Base-by-base conservation (phyloP, 352 stramenopile species). In the Globisporangium apiculatum region DNA sequence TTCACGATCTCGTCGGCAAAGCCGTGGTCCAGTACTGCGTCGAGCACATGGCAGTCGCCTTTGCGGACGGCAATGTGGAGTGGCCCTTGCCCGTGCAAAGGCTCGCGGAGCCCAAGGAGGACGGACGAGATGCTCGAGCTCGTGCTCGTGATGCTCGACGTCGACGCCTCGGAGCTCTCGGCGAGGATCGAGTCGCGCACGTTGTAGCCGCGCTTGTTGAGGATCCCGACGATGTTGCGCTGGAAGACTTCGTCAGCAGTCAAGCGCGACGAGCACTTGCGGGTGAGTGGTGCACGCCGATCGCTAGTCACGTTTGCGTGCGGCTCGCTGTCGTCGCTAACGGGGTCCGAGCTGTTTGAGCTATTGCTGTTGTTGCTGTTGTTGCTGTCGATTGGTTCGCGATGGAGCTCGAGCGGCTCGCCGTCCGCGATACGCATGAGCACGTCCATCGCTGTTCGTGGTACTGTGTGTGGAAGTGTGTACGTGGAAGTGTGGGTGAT, bases 161-260 rank as follows among this genome's bases (percentile, higher is more conserved):
- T 86, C 36, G 76, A 88, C 59, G 73, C 63, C 56, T 79, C 79
- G 18, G 75, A 87, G 53, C 67, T 76, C 61, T 89, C 79, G 5
- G 72, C 58, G 53, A 64, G 58, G 36, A 76, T 71, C 48, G 76
- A 79, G 56, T 89, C 82, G 47, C 76, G 73, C 54, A 93, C 71
- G 59, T 93, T 93, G 67, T 93, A 93, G 58, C 83, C 83, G 55
- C 83, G 79, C 56, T 88, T 89, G 64, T 93, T 93, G 45, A 93
- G 70, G 43, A 93, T 73, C 18, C 75, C 78, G 14, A 91, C 59
- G 42, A 93, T 72, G 56, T 74, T 91, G 42, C 72, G 72, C 50
- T 89, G 67, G 59, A 93, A 86, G 15, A 86, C 56, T 45, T 86
- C 79, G 52, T 89, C 79, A 0, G 76, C 61, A 42, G 64, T 75